Evolutionary conservation across 768 basidiomycete genomes (phyloP).

Genomic region (Candolleomyces efflorescens): DNA sequence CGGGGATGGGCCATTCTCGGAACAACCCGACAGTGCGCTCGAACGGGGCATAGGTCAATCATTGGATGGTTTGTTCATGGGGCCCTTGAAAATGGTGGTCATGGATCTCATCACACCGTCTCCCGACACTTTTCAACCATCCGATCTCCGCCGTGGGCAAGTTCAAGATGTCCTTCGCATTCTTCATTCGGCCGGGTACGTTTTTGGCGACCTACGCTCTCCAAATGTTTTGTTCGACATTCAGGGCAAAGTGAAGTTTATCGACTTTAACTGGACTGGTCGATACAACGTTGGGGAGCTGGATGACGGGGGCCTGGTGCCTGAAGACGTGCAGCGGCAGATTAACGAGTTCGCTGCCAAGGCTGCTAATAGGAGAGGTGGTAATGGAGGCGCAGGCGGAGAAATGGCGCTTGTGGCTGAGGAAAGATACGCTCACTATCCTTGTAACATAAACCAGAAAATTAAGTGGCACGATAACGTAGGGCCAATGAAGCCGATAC

Average conservation of each 20-base stretch:
- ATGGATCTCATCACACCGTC: conserved; percentile 29
- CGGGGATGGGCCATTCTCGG: not conserved
- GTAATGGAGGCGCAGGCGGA: not conserved
- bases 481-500: not conserved
- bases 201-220: conserved; percentile 33
- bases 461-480: not conserved
- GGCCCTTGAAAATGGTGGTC: conserved; percentile 29
- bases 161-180: conserved; percentile 5
- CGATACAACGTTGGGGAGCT: not conserved
- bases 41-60: not conserved
- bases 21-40: not conserved
- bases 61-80: conserved; percentile 13
- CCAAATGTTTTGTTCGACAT: conserved; percentile 28
- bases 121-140: not conserved
- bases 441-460: not conserved
- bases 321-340: conserved; percentile 3
- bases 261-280: conserved; percentile 39
- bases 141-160: conserved; percentile 10
- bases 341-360: not conserved
- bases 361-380: not conserved
- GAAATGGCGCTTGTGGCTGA: not conserved
- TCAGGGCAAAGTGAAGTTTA: conserved; percentile 18
- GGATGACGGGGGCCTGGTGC: too few species aligned
- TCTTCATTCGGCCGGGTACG: conserved; percentile 27
- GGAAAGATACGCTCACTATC: not conserved